Percentiles rank a stretch among this genome's conserved stretches.
phyloP scores from a whole-genome alignment of 805 yeast species.

The Metschnikowia gruessii region DNA sequence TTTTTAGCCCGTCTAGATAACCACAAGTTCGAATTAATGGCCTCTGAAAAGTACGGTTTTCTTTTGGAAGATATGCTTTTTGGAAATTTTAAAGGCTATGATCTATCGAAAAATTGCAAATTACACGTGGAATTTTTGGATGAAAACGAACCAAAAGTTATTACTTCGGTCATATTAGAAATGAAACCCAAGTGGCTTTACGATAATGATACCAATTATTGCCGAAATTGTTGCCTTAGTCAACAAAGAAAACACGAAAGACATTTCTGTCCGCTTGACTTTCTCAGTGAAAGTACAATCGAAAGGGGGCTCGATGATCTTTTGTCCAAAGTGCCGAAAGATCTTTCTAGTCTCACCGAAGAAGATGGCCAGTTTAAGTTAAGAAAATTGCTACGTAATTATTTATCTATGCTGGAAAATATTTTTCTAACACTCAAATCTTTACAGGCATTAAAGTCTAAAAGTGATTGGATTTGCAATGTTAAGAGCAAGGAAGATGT shows the following conservation, averaged over 20 bases:
- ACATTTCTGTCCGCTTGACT: constrained; percentile 20
- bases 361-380: constrained; percentile 1
- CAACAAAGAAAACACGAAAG: constrained; percentile 14
- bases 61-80: constrained; percentile 42
- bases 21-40: constrained; percentile 29
- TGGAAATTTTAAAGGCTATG: constrained; percentile 27
- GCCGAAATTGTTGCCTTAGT: constrained; percentile 19
- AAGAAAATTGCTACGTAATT: not conserved
- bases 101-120: constrained; percentile 37
- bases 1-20: constrained; percentile 31
- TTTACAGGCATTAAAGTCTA: constrained; percentile 33
- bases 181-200: constrained; percentile 22
- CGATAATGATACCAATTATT: constrained; percentile 14
- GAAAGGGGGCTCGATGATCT: constrained; percentile 15
- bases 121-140: constrained; percentile 22
- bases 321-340: constrained; percentile 10
- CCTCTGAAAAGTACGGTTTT: constrained; percentile 43
- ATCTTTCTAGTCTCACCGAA: not conserved
- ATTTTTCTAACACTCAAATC: constrained; percentile 32
- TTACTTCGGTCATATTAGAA: constrained; percentile 13
- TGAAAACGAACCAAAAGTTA: not conserved
- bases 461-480: constrained; percentile 32
- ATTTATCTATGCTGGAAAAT: constrained; percentile 3
- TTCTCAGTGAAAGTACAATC: constrained; percentile 7
- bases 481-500: constrained; percentile 35